These are phyloP conservation scores for Hymenoscyphus repandus DNA, from an alignment of 2,329 filamentous ascomycete genomes.

Conservation along the genomic window DNA sequence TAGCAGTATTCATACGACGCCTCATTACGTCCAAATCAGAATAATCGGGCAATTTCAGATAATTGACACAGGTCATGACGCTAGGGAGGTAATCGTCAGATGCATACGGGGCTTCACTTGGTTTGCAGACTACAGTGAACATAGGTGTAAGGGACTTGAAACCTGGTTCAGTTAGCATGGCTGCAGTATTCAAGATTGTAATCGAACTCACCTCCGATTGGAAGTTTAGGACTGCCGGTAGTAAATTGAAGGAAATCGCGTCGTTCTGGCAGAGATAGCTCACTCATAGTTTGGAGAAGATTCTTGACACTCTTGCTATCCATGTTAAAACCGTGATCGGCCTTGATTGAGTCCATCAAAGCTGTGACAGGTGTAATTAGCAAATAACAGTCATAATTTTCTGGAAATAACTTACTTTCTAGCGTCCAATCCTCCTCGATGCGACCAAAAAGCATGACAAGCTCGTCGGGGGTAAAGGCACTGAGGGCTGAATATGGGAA, in stretches of 20 bases:
- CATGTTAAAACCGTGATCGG: conserved; percentile 97
- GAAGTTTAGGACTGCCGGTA: conserved; percentile 94
- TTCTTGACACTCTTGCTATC: conserved; percentile 95
- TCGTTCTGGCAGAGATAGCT: conserved; percentile 67
- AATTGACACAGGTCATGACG: conserved; percentile 99
- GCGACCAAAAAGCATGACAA: conserved; percentile 89
- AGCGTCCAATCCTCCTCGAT: conserved; percentile 96
- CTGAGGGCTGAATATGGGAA: conserved; percentile 91
- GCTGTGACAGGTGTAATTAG: conserved; percentile 45
- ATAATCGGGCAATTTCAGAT: conserved; percentile 96
- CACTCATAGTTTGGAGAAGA: conserved; percentile 89
- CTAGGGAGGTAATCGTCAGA: conserved; percentile 98
- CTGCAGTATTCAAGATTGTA: not conserved
- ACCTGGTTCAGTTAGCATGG: conserved; percentile 49
- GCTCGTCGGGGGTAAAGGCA: conserved; percentile 90
- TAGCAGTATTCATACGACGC: conserved; percentile 75
- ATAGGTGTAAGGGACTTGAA: conserved; percentile 97
- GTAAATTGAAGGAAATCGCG: conserved; percentile 97
- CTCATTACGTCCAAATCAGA: conserved; percentile 70
- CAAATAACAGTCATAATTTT: not conserved
- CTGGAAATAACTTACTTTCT: conserved; percentile 64
- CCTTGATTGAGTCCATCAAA: conserved; percentile 96
- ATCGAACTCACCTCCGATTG: conserved; percentile 77
- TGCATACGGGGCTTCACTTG: conserved; percentile 88
- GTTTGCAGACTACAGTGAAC: conserved; percentile 98